Evolutionary conservation across 148 eudicot species (phyloP), one percentile per base, ranked within the genome.

Genomic region (Silene latifolia): DNA sequence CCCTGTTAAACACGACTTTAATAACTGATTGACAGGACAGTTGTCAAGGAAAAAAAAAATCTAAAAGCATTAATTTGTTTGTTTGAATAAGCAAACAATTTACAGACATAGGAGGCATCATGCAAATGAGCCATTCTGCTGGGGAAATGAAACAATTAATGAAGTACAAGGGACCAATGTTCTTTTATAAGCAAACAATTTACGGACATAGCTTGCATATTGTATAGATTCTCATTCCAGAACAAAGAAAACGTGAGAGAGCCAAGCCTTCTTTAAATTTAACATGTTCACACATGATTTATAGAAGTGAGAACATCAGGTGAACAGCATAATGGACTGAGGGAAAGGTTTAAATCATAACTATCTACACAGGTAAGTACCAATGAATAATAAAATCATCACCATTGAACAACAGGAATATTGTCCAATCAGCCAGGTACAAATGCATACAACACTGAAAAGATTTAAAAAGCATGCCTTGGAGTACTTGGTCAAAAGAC

Each of bases 1-100:
- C 97, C 97, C 96, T 90, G 82, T 79, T 77, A 74, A 57, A 58
- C 66, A 77, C 25, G 67, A n/a, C n/a, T 35, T 25, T 51, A 83
- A 46, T 51, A 47, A 32, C 70, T 71, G 10, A 56, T 24, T 18
- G 17, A 67, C 4, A 67, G 42, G 56, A 20, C 54, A 46, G 5
- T 7, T n/a, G 32, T 44, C 25, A 51, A 51, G 17, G 5, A 51
- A 69, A 51, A 24, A 63, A 62, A 62, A 48, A 58, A 1, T n/a
- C 19, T 15, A 29, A 65, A 15, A 46, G 18, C 32, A 18, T 42
- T 57, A 9, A 35, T 27, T 15, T 25, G 54, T 65, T 7, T 5
- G 18, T 63, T 10, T 24, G 46, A 57, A 23, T 21, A 51, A 35
- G 63, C 46, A 73, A 20, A 73, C 7, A 60, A 17, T 25, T 27